Percentiles rank a stretch among this genome's conserved stretches.
Conservation (phyloP, 345 rosid species). For the Salix viminalis region DNA sequence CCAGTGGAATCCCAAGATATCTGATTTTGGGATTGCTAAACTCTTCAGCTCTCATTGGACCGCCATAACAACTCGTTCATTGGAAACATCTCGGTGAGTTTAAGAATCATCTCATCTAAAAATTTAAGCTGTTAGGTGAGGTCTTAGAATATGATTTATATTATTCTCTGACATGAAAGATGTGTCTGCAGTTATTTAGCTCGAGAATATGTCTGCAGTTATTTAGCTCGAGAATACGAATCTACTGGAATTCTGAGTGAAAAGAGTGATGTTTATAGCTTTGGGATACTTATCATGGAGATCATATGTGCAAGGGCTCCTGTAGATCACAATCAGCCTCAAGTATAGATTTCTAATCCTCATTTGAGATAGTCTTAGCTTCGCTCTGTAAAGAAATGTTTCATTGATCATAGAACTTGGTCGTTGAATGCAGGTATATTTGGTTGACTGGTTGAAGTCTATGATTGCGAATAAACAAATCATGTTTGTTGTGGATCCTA, state of each 20-base stretch:
- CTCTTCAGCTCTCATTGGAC: slow-evolving; percentile 20
- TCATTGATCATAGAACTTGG: neutral
- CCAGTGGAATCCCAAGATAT: slow-evolving; percentile 70
- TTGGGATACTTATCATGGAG: slow-evolving; percentile 72
- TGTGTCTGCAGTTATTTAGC: slow-evolving; percentile 30
- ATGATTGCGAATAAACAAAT: slow-evolving; percentile 55
- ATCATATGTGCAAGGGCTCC: slow-evolving; percentile 56
- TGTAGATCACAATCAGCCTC: slow-evolving; percentile 43
- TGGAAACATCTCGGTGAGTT: slow-evolving; percentile 29
- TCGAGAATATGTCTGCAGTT: slow-evolving; percentile 31
- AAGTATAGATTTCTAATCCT: slow-evolving; percentile 23
- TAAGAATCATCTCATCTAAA: neutral
- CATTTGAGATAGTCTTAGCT: neutral
- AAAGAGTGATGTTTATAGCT: slow-evolving; percentile 57
- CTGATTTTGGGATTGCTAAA: slow-evolving; percentile 47
- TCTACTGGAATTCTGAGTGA: slow-evolving; percentile 24
- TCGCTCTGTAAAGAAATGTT: no score
- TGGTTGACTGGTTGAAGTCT: slow-evolving; percentile 64
- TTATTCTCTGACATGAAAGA: neutral
- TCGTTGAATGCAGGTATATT: slow-evolving; percentile 32
- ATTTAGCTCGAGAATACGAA: slow-evolving; percentile 27
- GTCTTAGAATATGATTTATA: no score
- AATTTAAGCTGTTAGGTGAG: no score
- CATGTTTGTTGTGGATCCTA: slow-evolving; percentile 52
- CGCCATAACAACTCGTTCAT: slow-evolving; percentile 3